These are phyloP conservation scores for Calonectria crousiana DNA, from an alignment of 2,329 filamentous ascomycete genomes.

Conservation along the genomic window DNA sequence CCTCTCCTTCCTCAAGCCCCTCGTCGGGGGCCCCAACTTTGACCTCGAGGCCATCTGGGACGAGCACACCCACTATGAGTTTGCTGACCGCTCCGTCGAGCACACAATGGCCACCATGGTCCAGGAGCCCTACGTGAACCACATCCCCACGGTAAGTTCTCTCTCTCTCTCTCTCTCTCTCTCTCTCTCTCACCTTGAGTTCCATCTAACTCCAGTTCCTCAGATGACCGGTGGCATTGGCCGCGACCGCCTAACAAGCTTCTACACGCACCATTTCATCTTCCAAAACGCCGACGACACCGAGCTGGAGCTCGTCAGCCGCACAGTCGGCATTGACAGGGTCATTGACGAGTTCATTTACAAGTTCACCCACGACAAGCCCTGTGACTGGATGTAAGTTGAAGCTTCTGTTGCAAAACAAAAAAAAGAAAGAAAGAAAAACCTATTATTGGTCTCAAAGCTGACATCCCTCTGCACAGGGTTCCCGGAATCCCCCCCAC, in stretches of 20 bases:
- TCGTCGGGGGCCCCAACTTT: conserved; percentile 74
- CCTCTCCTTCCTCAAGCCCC: conserved; percentile 73
- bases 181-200: too few relatives aligned
- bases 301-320: conserved; percentile 75
- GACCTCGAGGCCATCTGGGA: conserved; percentile 85
- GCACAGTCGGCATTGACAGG: conserved; percentile 78
- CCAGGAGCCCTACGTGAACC: conserved; percentile 82
- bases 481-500: conserved; percentile 70
- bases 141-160: conserved; percentile 73
- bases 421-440: too few relatives aligned
- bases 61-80: conserved; percentile 80
- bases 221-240: conserved; percentile 77
- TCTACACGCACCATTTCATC: conserved; percentile 82
- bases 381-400: conserved; percentile 78
- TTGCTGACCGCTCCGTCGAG: conserved; percentile 75
- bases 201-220: neutral
- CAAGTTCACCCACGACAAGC: conserved; percentile 71
- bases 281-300: conserved; percentile 78
- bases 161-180: too few relatives aligned
- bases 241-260: conserved; percentile 69
- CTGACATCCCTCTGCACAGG: conserved; percentile 28
- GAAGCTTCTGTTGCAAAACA: too few relatives aligned
- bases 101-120: conserved; percentile 88
- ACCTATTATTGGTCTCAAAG: too few relatives aligned
- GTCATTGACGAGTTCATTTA: conserved; percentile 79